Percentiles rank a stretch among this genome's conserved stretches.
Evolutionary conservation across 441 rosid genomes (phyloP).

Genomic region (Adansonia madagascariensis): DNA sequence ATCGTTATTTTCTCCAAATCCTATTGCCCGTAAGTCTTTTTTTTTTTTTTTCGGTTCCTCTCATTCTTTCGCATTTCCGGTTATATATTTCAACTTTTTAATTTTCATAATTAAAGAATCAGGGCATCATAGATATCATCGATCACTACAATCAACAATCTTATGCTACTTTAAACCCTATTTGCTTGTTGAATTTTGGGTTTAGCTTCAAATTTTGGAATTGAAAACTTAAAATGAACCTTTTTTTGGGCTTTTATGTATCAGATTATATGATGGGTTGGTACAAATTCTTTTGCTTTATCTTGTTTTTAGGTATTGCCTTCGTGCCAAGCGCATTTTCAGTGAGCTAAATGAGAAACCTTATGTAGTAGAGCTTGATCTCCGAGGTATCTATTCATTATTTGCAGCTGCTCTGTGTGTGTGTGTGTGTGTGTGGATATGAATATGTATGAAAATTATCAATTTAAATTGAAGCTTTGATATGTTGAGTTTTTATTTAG

Average conservation of each 20-base stretch:
- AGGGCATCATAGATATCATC: not conserved
- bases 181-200: conserved; percentile 7
- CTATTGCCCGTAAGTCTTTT: conserved; percentile 62
- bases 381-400: conserved; percentile 53
- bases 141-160: not conserved
- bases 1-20: conserved; percentile 83
- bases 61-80: not conserved
- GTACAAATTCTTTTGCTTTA: not conserved
- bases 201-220: not conserved
- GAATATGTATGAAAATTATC: not conserved
- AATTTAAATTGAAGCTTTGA: not conserved
- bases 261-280: not conserved
- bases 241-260: not conserved
- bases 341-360: conserved; percentile 64
- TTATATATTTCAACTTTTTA: not conserved
- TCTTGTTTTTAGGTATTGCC: conserved; percentile 55
- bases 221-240: not conserved
- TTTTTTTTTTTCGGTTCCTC: not conserved
- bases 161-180: not conserved
- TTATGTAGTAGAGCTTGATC: conserved; percentile 84
- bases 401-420: not conserved
- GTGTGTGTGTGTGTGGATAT: not conserved
- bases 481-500: conserved; percentile 33
- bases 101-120: not conserved
- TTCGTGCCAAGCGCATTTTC: conserved; percentile 71